Conservation (phyloP, 768 basidiomycete species). For the Candolleomyces efflorescens region DNA sequence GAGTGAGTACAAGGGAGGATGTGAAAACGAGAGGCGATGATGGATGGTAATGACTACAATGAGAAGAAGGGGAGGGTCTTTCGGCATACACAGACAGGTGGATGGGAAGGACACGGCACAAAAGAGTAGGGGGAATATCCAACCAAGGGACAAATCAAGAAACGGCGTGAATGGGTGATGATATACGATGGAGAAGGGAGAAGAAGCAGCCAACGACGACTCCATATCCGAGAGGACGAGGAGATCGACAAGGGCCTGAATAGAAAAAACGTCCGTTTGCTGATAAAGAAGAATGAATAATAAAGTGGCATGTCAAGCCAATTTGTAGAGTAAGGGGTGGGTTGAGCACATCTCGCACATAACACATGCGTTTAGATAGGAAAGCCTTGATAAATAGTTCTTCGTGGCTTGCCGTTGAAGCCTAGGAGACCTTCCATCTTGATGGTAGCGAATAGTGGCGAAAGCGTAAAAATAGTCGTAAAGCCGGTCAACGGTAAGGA, state of each 20-base stretch:
- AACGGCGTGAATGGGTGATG: slow-evolving; percentile 13
- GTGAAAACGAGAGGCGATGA: neutral
- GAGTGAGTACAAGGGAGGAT: slow-evolving; percentile 9
- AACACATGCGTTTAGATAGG: slow-evolving; percentile 1
- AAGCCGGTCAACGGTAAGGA: neutral
- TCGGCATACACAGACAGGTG: slow-evolving; percentile 3
- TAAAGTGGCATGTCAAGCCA: slow-evolving; percentile 1
- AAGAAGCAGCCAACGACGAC: slow-evolving; percentile 10
- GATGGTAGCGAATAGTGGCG: neutral
- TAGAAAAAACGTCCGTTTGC: slow-evolving; percentile 71
- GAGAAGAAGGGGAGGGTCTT: slow-evolving; percentile 11
- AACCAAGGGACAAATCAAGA: slow-evolving; percentile 12
- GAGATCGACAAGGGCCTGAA: slow-evolving; percentile 38
- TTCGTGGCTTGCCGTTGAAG: slow-evolving; percentile 2
- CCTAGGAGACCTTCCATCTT: neutral
- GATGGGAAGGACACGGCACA: slow-evolving; percentile 10
- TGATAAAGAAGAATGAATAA: neutral
- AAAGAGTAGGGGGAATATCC: slow-evolving; percentile 7
- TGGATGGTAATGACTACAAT: slow-evolving; percentile 8
- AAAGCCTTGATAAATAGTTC: slow-evolving; percentile 3
- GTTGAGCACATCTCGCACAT: neutral
- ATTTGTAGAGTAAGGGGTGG: neutral
- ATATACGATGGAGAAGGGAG: slow-evolving; percentile 7
- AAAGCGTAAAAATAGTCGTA: neutral
- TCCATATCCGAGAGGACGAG: neutral